Base-by-base conservation (phyloP, 208 protist genomes). In the Acanthamoeba rhysodes region DNA sequence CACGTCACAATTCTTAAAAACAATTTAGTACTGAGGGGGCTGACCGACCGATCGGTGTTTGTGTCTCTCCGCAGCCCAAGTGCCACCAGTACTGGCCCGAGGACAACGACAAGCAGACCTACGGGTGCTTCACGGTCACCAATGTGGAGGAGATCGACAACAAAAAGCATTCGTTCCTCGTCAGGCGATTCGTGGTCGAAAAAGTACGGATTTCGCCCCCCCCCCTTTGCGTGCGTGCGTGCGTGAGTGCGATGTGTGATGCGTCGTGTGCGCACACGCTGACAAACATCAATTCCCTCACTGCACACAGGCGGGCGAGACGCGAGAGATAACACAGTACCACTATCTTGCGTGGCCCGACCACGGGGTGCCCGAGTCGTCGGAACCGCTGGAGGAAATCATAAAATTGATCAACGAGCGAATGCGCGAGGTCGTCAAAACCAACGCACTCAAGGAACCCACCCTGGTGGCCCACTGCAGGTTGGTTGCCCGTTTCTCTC, bases 311-410 rank as follows among this genome's bases (percentile, higher is more conserved):
- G 55, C 53, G 0, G 57, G 29, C 62, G 85, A 91, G 85, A 85
- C 14, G 78, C 85, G 85, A 2, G 85, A 91, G 62, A 50, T 91
- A 0, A 91, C 85, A 16, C 85, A 91, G 62, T 91, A 91, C 34
- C 85, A 91, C 37, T 91, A 91, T 55, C 62, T 91, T 4, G 85
- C 85, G 41, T 91, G 85, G 85, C 85, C 85, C 16, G 85, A 91
- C 57, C 85, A 91, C 59, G 85, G 85, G 10, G 85, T 91, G 29
- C 85, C 85, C 29, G 85, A 91, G 4, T 53, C 85, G 24, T 91
- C 85, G 34, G 62, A 91, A 27, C 85, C 85, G 27, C 41, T 91
- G 24, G 85, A 91, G 32, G 57, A 91, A n/a, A 91, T 91, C 85
- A 91, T 91, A 55, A 64, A 91, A 27, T 55, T 91, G 45, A 91